Base-by-base conservation (phyloP, 140 eudicot genomes). In the Ambrosia hybrid region DNA sequence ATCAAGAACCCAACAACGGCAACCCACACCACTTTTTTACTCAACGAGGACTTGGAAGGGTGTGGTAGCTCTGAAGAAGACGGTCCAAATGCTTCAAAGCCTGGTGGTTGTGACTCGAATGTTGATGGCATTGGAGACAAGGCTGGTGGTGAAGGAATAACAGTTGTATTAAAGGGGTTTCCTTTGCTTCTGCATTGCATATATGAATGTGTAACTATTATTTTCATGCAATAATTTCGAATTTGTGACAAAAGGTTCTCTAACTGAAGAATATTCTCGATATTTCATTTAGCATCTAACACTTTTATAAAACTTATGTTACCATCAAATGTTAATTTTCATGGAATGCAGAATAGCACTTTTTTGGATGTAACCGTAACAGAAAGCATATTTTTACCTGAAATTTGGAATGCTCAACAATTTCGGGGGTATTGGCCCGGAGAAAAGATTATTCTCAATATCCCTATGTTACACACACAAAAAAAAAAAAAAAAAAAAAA, bases 351-450 rank as follows among this genome's bases (percentile, higher is more conserved):
- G 34, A 30, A 30, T 30, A 30, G 0, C 34, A 30, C 2, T 30
- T 1, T 30, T 30, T 30, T 30, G 2, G 2, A 30, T 30, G 34
- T 30, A 30, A 30, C 34, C 34, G 2, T 30, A 30, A 30, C 2
- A 30, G 2, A 30, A 30, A 30, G 34, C 34, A 30, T 30, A 6
- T 6, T 2, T 64, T 37, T 56, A 93, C 98, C 97, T 93, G 87
- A 90, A 94, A 80, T 72, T 83, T 14, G 96, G 97, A 73, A 94
- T 83, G 57, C 16, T 46, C 80, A 81, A 72, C 84, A 94, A 81
- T 73, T 79, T 88, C 2, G 78, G 53, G 6, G 99, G 99, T 80
- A 94, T 81, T 13, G 99, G 99, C 53, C 99, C 99, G 6, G 96
- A 94, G 77, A 94, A 94, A 34, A 85, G 82, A 81, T 94, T 94